These are phyloP conservation scores for Lenwebbia sp. DNA, from an alignment of 345 rosid genomes.

Conservation along the genomic window DNA sequence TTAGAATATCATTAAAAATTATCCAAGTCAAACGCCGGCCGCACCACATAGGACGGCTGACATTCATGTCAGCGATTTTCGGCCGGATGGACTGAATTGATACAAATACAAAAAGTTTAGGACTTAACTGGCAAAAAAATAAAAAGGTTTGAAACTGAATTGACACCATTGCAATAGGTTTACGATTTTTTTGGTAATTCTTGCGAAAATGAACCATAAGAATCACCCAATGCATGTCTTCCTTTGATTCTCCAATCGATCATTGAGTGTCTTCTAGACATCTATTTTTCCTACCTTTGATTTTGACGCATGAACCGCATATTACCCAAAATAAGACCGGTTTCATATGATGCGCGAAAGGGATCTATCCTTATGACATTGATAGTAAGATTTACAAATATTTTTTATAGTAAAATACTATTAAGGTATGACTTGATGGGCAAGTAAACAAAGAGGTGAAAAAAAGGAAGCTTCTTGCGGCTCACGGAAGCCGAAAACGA, in stretches of 20 bases:
- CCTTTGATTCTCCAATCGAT: background rate
- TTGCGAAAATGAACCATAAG: no score
- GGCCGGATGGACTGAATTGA: no score
- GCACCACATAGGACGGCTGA: no score
- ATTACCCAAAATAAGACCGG: background rate
- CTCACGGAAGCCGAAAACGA: background rate
- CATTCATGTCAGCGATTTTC: no score
- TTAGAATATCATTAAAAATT: no score
- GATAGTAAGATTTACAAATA: background rate
- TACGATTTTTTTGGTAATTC: no score
- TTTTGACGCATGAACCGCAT: background rate
- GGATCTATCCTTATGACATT: background rate
- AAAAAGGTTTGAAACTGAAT: no score
- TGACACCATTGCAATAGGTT: no score
- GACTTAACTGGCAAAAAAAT: no score
- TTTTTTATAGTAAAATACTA: background rate
- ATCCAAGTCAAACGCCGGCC: no score
- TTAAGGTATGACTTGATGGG: background rate
- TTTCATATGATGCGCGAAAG: background rate
- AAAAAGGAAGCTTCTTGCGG: background rate
- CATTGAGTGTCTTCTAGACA: background rate
- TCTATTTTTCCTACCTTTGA: background rate
- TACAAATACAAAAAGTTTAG: no score
- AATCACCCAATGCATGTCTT: no score
- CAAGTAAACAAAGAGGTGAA: background rate